phyloP scores from a whole-genome alignment of 1,139 yeast genomes.

The Trichomonascaceae sp. region DNA sequence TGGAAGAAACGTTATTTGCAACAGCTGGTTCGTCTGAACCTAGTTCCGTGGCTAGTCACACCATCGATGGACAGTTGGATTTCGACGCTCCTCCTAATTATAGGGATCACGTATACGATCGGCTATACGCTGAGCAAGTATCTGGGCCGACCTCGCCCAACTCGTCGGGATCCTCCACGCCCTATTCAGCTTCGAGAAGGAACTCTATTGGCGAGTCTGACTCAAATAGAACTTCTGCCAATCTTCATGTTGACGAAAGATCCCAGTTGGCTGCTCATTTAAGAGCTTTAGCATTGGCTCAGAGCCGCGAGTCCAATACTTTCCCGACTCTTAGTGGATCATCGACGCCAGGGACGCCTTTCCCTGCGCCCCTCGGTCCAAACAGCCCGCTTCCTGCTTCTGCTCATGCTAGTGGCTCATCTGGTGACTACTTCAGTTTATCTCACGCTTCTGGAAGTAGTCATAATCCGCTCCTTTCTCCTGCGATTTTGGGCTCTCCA shows the following conservation, averaged over 20 bases:
- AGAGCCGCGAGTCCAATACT: slow-evolving; percentile 10
- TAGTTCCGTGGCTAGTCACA: slow-evolving; percentile 12
- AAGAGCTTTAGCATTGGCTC: slow-evolving; percentile 26
- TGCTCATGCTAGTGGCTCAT: background rate
- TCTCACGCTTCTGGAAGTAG: background rate
- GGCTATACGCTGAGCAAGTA: slow-evolving; percentile 66
- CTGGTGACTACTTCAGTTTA: slow-evolving; percentile 7
- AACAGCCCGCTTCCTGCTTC: background rate
- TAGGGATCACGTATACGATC: slow-evolving; percentile 77
- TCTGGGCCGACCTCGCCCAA: slow-evolving; percentile 54
- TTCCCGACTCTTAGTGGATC: slow-evolving; percentile 5
- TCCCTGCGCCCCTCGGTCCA: slow-evolving; percentile 5
- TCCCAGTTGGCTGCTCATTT: slow-evolving; percentile 29
- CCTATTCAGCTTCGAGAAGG: slow-evolving; percentile 25
- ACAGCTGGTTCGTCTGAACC: slow-evolving; percentile 17
- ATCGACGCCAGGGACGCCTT: slow-evolving; percentile 27
- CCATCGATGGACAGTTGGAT: slow-evolving; percentile 4
- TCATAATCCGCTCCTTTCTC: slow-evolving; percentile 1
- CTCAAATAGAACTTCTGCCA: slow-evolving; percentile 9
- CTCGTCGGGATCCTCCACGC: slow-evolving; percentile 42
- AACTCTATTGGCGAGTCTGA: slow-evolving; percentile 26
- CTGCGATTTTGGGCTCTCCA: slow-evolving; percentile 12
- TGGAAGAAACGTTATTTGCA: slow-evolving; percentile 21
- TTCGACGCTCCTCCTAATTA: slow-evolving; percentile 78
- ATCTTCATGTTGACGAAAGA: slow-evolving; percentile 25